These are phyloP conservation scores for Wickerhamomyces kurtzmanii DNA, from an alignment of 805 yeast genomes.

Conservation along the genomic window DNA sequence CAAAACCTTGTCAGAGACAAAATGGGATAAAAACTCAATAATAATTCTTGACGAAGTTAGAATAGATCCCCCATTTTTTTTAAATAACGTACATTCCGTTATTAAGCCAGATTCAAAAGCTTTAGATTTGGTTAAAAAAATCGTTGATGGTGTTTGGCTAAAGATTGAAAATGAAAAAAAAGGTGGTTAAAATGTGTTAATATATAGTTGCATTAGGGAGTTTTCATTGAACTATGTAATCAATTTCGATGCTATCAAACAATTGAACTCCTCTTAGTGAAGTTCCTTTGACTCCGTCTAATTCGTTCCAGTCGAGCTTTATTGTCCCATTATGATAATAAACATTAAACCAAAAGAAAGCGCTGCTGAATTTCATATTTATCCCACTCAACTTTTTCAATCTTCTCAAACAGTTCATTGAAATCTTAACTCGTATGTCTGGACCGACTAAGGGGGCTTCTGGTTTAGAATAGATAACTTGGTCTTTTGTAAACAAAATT, in stretches of 20 bases:
- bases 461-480: too few species aligned
- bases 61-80: conserved; percentile 32
- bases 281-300: conserved; percentile 66
- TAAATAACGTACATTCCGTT: conserved; percentile 14
- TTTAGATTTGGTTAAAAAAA: conserved; percentile 30
- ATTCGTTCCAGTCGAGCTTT: conserved; percentile 30
- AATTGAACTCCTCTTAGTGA: conserved; percentile 38
- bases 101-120: conserved; percentile 20
- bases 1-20: conserved; percentile 33
- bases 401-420: too few species aligned
- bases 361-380: conserved; percentile 4
- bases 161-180: conserved; percentile 32
- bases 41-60: conserved; percentile 35
- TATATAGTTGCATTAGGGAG: neutral
- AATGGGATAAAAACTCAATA: conserved; percentile 33
- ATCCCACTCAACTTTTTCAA: too few species aligned
- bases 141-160: conserved; percentile 40
- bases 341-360: conserved; percentile 33
- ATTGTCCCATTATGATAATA: conserved; percentile 31
- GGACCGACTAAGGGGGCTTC: too few species aligned
- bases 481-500: too few species aligned
- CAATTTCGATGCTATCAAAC: conserved; percentile 39
- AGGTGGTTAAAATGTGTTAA: conserved; percentile 33
- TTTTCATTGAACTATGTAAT: conserved; percentile 10
- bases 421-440: too few species aligned